Base-by-base conservation (phyloP, 1,284 basidiomycete genomes). In the Moniliella sp. region DNA sequence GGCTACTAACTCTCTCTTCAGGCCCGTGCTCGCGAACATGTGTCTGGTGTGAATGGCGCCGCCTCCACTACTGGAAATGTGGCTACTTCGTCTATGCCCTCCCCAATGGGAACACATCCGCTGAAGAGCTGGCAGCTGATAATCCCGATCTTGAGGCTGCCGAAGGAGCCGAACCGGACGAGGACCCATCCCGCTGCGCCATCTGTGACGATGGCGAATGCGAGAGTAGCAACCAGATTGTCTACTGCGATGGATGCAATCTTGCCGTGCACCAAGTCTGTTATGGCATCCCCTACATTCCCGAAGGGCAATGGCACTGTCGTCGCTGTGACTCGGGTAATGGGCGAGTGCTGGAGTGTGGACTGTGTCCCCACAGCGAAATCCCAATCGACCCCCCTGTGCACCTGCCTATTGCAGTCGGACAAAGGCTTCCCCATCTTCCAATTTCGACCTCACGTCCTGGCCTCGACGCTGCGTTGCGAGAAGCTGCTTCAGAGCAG, bases 191-290 rank as follows among this genome's bases (percentile, higher is more conserved):
- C 1, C 29, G 25, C 5, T 99, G 91, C 59, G 79, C 83, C 2
- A 79, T 99, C 32, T 97, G 91, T 56, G 88, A 97, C 50, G 88
- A 97, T 54, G 81, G 83, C 2, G 91, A 99, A 53, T 88, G 84
- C 43, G 91, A 99, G 63, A 94, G 94, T 59, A 81, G 78, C 37
- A 99, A 97, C 57, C 91, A 86, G 4, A 99, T 97, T 46, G 88
- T 99, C 11, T 99, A 97, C 58, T 99, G 91, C 61, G 91, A 99
- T 57, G 91, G 91, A 0, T 99, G 91, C 62, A 97, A 97, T 61
- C 67, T 99, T 16, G 91, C 91, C 5, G 88, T 97, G 3, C 91
- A 99, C 64, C 91, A 99, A 70, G 82, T 97, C 61, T 99, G 91
- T 57, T 99, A 99, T 60, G 91, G 91, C 18, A 83, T 99, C 3